Evolutionary conservation across 176 grass and related monocot genomes (phyloP), one percentile per base, ranked within the genome.

Genomic region (Cenchrus purpureus): DNA sequence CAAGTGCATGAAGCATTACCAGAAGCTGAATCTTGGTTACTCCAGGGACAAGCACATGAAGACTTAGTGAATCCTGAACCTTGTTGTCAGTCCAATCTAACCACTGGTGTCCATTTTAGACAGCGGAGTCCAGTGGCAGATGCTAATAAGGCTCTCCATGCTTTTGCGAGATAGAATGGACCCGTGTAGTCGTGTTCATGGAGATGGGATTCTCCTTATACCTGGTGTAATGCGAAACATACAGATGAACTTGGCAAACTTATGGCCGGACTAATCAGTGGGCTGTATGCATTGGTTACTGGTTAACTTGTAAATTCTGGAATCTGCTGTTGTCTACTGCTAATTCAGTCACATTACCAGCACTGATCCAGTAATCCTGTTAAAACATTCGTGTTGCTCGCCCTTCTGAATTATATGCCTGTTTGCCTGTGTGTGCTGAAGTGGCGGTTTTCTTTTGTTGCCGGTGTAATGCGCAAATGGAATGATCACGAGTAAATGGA

Each of bases 91-190:
- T 62, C 75, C 60, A 83, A 79, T 68, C 75, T 51, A 79, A 79
- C 68, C 52, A 55, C 85, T 76, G 81, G 85, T 74, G 80, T 80
- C 85, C 89, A 84, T 91, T 87, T 91, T 91, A 84, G 76, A 84
- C 63, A 28, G 85, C 75, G 61, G 80, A 91, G 76, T 75, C 89
- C 84, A 84, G 75, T 75, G 85, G 80, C 52, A 10, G 31, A 68
- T 79, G 74, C 65, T 46, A 25, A 6, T 65, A 71, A 72, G 46
- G 52, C 40, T 17, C 40, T 17, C 32, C 8, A 86, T 81, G 83
- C 25, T 66, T 66, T 79, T 83, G 84, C 49, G 13, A 78, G 58
- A 68, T 83, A 7, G 4, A 83, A 83, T 58, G 75, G 62, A 87
- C 44, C 46, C 2, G 16, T 77, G 45, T 81, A 81, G 15, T 32